These are phyloP conservation scores for Phaeophleospora eucalypticola DNA, from an alignment of 2,329 filamentous ascomycete species.

Conservation along the genomic window DNA sequence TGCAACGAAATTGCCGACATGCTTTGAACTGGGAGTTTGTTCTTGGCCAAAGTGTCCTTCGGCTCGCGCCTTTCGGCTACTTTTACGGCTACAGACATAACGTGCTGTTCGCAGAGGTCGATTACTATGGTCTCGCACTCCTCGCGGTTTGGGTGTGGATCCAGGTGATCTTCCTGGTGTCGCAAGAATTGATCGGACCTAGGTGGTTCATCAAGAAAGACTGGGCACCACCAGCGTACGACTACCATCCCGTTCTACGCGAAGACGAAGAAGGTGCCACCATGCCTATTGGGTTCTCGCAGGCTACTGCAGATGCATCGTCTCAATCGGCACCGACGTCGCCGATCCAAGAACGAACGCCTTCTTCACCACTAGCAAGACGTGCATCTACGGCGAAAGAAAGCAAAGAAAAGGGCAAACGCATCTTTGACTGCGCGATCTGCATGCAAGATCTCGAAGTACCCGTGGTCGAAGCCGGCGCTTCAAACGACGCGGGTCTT, in stretches of 20 bases:
- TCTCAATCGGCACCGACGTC: slow-evolving; percentile 22
- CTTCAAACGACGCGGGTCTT: slow-evolving; percentile 41
- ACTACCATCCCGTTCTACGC: slow-evolving; percentile 87
- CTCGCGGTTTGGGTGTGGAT: slow-evolving; percentile 79
- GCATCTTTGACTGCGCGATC: slow-evolving; percentile 84
- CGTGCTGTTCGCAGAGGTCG: slow-evolving; percentile 70
- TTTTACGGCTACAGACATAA: slow-evolving; percentile 78
- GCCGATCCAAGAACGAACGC: slow-evolving; percentile 24
- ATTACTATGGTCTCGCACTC: slow-evolving; percentile 60
- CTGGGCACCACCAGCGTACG: slow-evolving; percentile 71
- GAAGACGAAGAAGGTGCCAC: slow-evolving; percentile 75
- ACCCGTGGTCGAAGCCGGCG: slow-evolving; percentile 62
- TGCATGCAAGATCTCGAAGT: slow-evolving; percentile 91
- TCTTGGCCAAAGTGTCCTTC: slow-evolving; percentile 72
- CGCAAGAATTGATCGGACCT: slow-evolving; percentile 81
- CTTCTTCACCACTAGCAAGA: slow-evolving; percentile 22
- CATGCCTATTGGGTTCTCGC: slow-evolving; percentile 67
- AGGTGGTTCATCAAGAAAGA: slow-evolving; percentile 75
- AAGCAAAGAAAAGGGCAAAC: slow-evolving; percentile 52
- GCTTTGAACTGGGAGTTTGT: slow-evolving; percentile 92
- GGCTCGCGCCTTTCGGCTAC: slow-evolving; percentile 77
- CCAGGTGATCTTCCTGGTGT: slow-evolving; percentile 72
- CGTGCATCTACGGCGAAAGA: slow-evolving; percentile 20
- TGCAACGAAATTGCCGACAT: slow-evolving; percentile 83
- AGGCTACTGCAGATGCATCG: slow-evolving; percentile 23